Evolutionary conservation across 1,284 basidiomycete genomes (phyloP).

Genomic region (Irpex lacteus): DNA sequence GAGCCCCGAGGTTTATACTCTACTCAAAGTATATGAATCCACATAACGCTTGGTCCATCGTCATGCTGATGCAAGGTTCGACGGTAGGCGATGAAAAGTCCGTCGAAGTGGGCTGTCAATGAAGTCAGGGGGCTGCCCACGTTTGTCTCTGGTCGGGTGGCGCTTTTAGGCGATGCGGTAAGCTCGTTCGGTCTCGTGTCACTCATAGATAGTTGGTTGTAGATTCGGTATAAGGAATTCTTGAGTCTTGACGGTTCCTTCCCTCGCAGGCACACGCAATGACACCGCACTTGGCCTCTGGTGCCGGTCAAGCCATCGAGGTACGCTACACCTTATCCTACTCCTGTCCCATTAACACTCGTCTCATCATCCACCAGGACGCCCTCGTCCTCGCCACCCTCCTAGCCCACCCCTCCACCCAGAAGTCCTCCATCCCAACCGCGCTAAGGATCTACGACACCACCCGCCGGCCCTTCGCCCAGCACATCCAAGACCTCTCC

Average conservation of each 20-base stretch:
- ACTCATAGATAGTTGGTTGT: no score
- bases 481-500: not conserved
- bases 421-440: not conserved
- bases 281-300: conserved; percentile 38
- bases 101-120: conserved; percentile 33
- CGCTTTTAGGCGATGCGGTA: conserved; percentile 30
- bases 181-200: not conserved
- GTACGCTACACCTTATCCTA: conserved; percentile 14
- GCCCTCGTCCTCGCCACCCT: not conserved
- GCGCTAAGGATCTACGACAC: not conserved
- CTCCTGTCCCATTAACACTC: not conserved
- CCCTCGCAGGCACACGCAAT: conserved; percentile 5
- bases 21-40: conserved; percentile 23
- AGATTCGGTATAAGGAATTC: no score
- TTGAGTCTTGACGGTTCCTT: no score
- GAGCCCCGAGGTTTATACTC: conserved; percentile 30
- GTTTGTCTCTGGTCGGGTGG: conserved; percentile 22
- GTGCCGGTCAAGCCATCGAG: conserved; percentile 40
- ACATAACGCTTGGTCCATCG: no score
- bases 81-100: conserved; percentile 25
- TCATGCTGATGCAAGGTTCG: not conserved
- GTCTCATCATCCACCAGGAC: not conserved
- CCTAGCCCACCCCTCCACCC: not conserved
- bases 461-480: not conserved
- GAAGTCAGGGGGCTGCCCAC: conserved; percentile 23